Percentiles rank a stretch among this genome's conserved stretches.
Evolutionary conservation across 495 filamentous ascomycete genomes (phyloP).

Genomic region (Neurospora intermedia): DNA sequence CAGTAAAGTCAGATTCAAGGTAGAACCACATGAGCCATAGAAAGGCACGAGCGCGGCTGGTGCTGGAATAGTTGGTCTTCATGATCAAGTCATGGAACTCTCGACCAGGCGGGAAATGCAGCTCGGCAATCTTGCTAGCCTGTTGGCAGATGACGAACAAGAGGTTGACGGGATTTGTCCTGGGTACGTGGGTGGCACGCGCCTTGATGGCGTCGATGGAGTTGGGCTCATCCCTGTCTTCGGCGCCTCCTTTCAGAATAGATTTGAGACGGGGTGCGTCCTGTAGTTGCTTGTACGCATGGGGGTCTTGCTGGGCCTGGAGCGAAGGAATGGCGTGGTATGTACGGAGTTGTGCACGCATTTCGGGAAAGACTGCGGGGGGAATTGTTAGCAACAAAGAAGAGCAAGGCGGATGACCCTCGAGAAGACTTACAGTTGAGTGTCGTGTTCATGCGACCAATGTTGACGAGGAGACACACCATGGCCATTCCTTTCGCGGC

Average conservation of each 20-base stretch:
- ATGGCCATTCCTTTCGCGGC: slow-evolving; percentile 97
- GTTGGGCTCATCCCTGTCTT: slow-evolving; percentile 80
- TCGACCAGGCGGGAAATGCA: slow-evolving; percentile 72
- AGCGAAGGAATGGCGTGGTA: slow-evolving; percentile 97
- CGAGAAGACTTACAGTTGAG: slow-evolving; percentile 65
- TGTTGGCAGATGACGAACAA: slow-evolving; percentile 91
- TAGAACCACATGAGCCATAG: slow-evolving; percentile 99
- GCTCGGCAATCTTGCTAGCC: slow-evolving; percentile 81
- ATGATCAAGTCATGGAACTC: slow-evolving; percentile 98
- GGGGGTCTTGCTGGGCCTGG: slow-evolving; percentile 88
- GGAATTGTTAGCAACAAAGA: slow-evolving; percentile 19
- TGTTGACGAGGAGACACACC: slow-evolving; percentile 95
- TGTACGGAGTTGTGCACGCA: slow-evolving; percentile 95
- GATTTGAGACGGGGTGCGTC: slow-evolving; percentile 94
- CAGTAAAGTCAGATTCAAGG: slow-evolving; percentile 87
- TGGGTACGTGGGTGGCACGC: slow-evolving; percentile 44
- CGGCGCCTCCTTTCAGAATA: slow-evolving; percentile 92
- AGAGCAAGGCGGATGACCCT: slow-evolving; percentile 2
- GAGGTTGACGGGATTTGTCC: slow-evolving; percentile 94
- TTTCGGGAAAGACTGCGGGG: slow-evolving; percentile 85
- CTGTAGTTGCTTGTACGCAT: slow-evolving; percentile 95
- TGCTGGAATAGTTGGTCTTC: slow-evolving; percentile 71
- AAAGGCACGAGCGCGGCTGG: slow-evolving; percentile 78
- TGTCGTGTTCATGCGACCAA: slow-evolving; percentile 97
- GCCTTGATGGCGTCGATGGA: slow-evolving; percentile 72